Percentiles rank a stretch among this genome's conserved stretches.
These are phyloP conservation scores for Russula virescens DNA, from an alignment of 768 basidiomycete genomes.

Conservation along the genomic window DNA sequence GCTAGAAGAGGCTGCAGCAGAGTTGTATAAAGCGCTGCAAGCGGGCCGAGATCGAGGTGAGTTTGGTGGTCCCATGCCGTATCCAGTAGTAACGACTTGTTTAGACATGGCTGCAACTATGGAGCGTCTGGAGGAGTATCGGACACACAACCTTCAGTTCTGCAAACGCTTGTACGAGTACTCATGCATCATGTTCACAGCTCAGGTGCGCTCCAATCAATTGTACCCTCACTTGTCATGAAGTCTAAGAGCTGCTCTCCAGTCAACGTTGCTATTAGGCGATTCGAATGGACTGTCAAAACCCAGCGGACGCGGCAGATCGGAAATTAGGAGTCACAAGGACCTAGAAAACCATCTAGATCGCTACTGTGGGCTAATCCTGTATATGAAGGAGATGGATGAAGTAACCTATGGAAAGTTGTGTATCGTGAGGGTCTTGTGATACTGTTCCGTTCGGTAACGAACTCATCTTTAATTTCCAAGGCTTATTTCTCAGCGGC, in stretches of 20 bases:
- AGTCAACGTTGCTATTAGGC: constrained; percentile 67
- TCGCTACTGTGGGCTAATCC: constrained; percentile 81
- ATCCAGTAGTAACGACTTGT: not conserved
- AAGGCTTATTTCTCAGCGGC: constrained; percentile 89
- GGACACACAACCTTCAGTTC: constrained; percentile 85
- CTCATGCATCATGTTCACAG: constrained; percentile 85
- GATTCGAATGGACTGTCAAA: constrained; percentile 53
- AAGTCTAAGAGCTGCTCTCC: not conserved
- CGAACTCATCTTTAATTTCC: not conserved
- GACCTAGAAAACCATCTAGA: constrained; percentile 79
- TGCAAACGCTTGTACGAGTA: constrained; percentile 90
- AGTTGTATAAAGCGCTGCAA: constrained; percentile 92
- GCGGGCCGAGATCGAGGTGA: constrained; percentile 84
- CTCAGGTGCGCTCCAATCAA: constrained; percentile 52
- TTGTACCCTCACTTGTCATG: not conserved
- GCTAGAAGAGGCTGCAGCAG: constrained; percentile 76
- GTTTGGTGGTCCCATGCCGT: constrained; percentile 11
- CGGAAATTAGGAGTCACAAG: constrained; percentile 55
- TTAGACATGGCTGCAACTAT: constrained; percentile 96
- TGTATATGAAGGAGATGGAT: constrained; percentile 97
- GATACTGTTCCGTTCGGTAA: not conserved
- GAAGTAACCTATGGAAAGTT: constrained; percentile 81
- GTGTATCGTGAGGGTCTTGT: constrained; percentile 62
- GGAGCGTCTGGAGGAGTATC: constrained; percentile 87
- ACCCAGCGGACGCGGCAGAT: constrained; percentile 38